A percentile compares a stretch with the other conserved stretches of the same genome.
Evolutionary conservation across 106 monocot species (phyloP).

Genomic region (Allium cepa): DNA sequence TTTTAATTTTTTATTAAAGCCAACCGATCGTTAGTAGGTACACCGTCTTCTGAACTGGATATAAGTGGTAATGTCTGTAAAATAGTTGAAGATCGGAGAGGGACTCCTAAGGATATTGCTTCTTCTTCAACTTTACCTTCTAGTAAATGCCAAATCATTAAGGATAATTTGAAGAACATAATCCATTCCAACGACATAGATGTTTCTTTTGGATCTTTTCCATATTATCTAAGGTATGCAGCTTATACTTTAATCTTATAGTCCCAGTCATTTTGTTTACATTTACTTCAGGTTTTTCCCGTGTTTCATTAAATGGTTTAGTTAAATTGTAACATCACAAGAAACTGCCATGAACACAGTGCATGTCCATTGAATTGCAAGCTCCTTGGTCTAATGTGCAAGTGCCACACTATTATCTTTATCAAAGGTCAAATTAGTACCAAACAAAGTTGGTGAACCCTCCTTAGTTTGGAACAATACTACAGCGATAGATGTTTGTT

Average conservation of each 20-base stretch:
- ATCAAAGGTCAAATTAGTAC: too few relatives aligned
- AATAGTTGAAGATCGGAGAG: conserved; percentile 49
- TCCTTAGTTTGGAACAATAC: too few relatives aligned
- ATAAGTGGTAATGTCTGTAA: conserved; percentile 39
- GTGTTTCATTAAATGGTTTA: background rate
- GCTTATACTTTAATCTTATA: background rate
- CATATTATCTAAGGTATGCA: conserved; percentile 81
- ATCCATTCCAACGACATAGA: conserved; percentile 54
- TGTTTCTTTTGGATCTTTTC: conserved; percentile 79
- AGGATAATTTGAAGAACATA: conserved; percentile 64
- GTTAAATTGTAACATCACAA: background rate
- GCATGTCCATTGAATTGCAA: too few relatives aligned
- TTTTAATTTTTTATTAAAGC: background rate
- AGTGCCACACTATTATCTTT: too few relatives aligned
- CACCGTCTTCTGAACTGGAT: conserved; percentile 43
- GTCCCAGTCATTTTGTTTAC: background rate
- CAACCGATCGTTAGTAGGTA: conserved; percentile 14
- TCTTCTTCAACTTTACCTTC: conserved; percentile 25
- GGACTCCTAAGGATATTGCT: conserved; percentile 28
- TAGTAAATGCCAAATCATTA: conserved; percentile 48
- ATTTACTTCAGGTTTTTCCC: background rate
- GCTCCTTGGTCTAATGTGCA: too few relatives aligned
- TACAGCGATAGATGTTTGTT: too few relatives aligned
- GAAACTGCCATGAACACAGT: background rate
- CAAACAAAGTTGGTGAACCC: too few relatives aligned